Base-by-base conservation (phyloP, 345 rosid species). In the Syzygium aromaticum region DNA sequence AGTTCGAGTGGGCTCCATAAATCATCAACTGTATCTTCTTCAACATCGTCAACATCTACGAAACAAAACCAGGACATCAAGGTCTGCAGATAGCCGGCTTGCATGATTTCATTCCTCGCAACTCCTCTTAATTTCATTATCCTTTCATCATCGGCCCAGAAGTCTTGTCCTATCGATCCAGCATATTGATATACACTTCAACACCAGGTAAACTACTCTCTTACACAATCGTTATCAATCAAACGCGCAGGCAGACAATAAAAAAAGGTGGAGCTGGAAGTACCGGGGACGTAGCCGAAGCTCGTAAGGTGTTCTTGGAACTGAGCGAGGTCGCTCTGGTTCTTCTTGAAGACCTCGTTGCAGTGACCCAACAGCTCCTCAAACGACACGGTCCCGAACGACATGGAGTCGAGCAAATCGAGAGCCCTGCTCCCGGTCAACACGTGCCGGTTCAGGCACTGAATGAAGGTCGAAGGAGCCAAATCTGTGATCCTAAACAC, bases 361-460 rank as follows among this genome's bases (percentile, higher is more conserved):
- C 98, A 96, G 77, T 97, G 97, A 88, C 99, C 97, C 82, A 96
- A 87, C 10, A 95, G 93, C 90, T 95, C 99, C 91, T 95, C 98
- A 16, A 96, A 96, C 3, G 99, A 97, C 27, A 97, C 96, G 0
- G 96, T 95, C 28, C 95, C 98, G 16, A 95, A 93, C 15, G 97
- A 92, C 97, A 95, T 94, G 1, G 95, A 93, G 6, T 96, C 98
- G 5, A 97, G 96, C 78, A 94, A 61, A 88, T 91, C 92, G 22
- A 97, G 90, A 51, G 95, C 98, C 54, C 87, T 28, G 82, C 90
- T 88, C n/a, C 93, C 93, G 4, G 84, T 84, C 14, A 95, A 90
- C 46, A 96, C 90, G n/a, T 96, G 92, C 17, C 96, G 97, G 90
- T 92, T 97, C 30, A 97, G 88, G 91, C 93, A 90, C 43, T 94